Evolutionary conservation across 192 early-diverging fungal species (phyloP).

Genomic region (Diversispora eburnea): DNA sequence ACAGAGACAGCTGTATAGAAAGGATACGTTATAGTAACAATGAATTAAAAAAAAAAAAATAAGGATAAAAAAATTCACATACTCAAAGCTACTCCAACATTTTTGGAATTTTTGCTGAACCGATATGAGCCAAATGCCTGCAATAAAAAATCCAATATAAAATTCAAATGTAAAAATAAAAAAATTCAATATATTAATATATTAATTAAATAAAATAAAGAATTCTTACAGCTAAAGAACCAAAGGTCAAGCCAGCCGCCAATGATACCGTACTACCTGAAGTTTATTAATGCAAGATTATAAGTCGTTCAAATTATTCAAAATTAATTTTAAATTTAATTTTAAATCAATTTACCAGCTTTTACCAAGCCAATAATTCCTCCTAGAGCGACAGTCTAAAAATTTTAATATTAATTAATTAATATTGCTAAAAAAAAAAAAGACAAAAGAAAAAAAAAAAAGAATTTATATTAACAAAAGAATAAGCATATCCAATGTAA

Average conservation of each 20-base stretch:
- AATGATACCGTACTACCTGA: conserved; percentile 33
- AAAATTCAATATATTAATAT: neutral
- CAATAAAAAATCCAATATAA: neutral
- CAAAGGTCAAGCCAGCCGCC: conserved; percentile 35
- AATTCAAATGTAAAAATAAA: neutral
- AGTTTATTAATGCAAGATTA: neutral
- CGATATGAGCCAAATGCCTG: conserved; percentile 32
- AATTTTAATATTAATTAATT: neutral
- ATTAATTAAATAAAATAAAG: neutral
- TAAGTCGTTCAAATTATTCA: neutral
- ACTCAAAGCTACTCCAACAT: conserved; percentile 36
- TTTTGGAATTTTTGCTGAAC: conserved; percentile 30
- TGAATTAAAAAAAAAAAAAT: neutral
- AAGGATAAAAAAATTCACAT: conserved; percentile 1
- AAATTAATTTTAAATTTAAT: conserved; percentile 18
- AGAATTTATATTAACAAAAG: neutral
- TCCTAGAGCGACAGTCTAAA: conserved; percentile 25
- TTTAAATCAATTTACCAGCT: conserved; percentile 4
- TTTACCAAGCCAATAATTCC: conserved; percentile 31
- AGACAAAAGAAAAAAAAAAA: neutral
- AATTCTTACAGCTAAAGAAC: conserved; percentile 18
- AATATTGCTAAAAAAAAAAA: neutral
- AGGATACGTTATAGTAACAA: neutral
- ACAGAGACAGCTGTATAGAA: conserved; percentile 27
- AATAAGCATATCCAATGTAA: conserved; percentile 31